phyloP scores from a whole-genome alignment of 2,329 filamentous ascomycete genomes.

The Aspergillus niger region DNA sequence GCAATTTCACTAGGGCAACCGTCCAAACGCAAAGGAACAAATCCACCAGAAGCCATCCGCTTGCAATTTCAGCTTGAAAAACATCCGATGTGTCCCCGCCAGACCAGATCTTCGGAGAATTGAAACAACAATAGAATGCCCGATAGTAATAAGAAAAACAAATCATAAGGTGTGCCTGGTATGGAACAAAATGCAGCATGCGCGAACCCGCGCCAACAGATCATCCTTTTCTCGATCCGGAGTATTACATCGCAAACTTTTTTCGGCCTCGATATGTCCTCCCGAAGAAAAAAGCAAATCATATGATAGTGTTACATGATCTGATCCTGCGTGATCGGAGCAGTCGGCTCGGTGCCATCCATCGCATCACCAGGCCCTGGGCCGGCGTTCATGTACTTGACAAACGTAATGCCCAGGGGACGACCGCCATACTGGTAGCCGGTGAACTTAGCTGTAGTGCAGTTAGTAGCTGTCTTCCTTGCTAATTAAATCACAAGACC shows the following conservation, averaged over 20 bases:
- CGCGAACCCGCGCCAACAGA: slow-evolving; percentile 9
- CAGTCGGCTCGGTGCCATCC: slow-evolving; percentile 72
- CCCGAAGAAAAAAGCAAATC: slow-evolving; percentile 9
- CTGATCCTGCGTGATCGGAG: slow-evolving; percentile 89
- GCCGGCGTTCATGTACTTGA: slow-evolving; percentile 81
- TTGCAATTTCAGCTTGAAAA: neutral
- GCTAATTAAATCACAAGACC: slow-evolving; percentile 23
- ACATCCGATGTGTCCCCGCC: slow-evolving; percentile 16
- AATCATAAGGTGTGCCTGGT: slow-evolving; percentile 5
- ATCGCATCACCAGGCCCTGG: slow-evolving; percentile 67
- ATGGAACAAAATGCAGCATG: slow-evolving; percentile 9
- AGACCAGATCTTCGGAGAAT: slow-evolving; percentile 12
- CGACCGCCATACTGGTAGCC: slow-evolving; percentile 96
- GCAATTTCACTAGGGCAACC: neutral
- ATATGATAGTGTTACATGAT: slow-evolving; percentile 70
- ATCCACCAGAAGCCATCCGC: neutral
- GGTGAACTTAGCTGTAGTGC: slow-evolving; percentile 78
- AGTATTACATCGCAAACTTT: slow-evolving; percentile 18
- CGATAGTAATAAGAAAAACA: slow-evolving; percentile 7
- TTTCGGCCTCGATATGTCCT: slow-evolving; percentile 6
- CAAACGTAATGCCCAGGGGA: slow-evolving; percentile 87
- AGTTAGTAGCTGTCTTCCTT: slow-evolving; percentile 10
- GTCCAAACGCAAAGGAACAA: neutral
- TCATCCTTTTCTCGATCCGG: slow-evolving; percentile 5
- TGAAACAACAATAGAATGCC: slow-evolving; percentile 10